Base-by-base conservation (phyloP, 2,329 filamentous ascomycete genomes). In the Didymella lethalis region DNA sequence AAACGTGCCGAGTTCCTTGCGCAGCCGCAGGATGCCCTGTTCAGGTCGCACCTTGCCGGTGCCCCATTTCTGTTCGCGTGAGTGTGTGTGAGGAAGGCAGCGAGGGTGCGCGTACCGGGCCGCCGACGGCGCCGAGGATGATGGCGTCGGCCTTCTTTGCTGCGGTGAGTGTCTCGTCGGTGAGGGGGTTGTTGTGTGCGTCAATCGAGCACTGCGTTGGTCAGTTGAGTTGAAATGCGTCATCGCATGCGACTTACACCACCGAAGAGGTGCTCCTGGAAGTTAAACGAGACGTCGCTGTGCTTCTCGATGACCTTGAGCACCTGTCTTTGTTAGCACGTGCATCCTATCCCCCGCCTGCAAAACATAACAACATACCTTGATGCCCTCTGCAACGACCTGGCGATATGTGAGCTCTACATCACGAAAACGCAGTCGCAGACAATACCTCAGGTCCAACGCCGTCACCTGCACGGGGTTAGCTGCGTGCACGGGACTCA, bases 1-100 rank as follows among this genome's bases (percentile, higher is more conserved):
- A 80, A 96, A 98, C 56, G 94, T 92, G 74, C 86, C 85, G 85
- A 98, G 91, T 80, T 97, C 91, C 81, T 96, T 97, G 81, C 94
- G 92, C 53, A 98, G 90, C 68, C 84, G 86, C 62, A 98, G 89
- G 71, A 98, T 88, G 62, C 94, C 94, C 81, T 97, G 92, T 78
- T 98, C 94, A 1, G 94, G 94, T 44, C 93, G 91, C 64, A 97
- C 90, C 57, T 88, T 81, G 67, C 91, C 92, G 31, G 92, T 95
- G 62, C 93, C 93, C 92, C 93, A 98, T 92, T 97, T 87, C 84
- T 86, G 54, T 25, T 34, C 57, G 29, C 23, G 55, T 70, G 49
- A 70, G 62, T 47, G 38, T 12, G 28, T 32, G 48, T 23, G 38
- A 43, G 31, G 26, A 10, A 2, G 14, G 10, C 14, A 41, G 51